Conservation (phyloP, 805 yeast species). For the Kodamaea kakaduensis region DNA sequence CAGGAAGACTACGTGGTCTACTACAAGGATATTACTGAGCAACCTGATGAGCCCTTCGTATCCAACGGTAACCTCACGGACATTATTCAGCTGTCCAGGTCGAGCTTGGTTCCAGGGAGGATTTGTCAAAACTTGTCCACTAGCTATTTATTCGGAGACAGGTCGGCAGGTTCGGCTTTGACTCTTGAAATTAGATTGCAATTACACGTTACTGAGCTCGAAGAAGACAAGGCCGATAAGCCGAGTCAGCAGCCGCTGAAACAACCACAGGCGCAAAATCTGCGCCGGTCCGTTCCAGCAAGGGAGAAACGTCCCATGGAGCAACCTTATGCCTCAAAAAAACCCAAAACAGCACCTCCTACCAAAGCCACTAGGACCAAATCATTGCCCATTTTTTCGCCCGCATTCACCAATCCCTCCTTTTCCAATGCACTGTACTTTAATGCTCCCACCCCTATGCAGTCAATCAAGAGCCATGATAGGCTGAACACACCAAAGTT, state of each 20-base stretch:
- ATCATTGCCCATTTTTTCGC: constrained; percentile 35
- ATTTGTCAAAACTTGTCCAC: constrained; percentile 57
- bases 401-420: constrained; percentile 3
- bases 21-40: constrained; percentile 44
- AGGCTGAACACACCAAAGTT: constrained; percentile 34
- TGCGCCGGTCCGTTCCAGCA: not conserved
- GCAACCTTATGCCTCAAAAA: constrained; percentile 1
- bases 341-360: constrained; percentile 7
- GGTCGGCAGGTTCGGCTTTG: constrained; percentile 35
- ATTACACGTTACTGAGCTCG: constrained; percentile 36
- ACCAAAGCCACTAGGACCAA: constrained; percentile 42
- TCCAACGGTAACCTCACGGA: constrained; percentile 38
- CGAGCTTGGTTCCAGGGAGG: constrained; percentile 43
- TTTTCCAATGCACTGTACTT: constrained; percentile 3
- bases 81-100: constrained; percentile 23
- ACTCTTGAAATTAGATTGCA: constrained; percentile 57
- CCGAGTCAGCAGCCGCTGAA: constrained; percentile 1
- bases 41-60: constrained; percentile 47
- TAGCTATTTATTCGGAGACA: constrained; percentile 34
- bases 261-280: constrained; percentile 3
- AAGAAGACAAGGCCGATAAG: not conserved
- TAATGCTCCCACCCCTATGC: constrained; percentile 37
- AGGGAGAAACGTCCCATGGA: constrained; percentile 2
- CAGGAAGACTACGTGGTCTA: constrained; percentile 43
- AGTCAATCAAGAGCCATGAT: constrained; percentile 40